Evolutionary conservation across 192 early-diverging fungal genomes (phyloP), one percentile per base, ranked within the genome.

Genomic region (Backusella psychrophila): DNA sequence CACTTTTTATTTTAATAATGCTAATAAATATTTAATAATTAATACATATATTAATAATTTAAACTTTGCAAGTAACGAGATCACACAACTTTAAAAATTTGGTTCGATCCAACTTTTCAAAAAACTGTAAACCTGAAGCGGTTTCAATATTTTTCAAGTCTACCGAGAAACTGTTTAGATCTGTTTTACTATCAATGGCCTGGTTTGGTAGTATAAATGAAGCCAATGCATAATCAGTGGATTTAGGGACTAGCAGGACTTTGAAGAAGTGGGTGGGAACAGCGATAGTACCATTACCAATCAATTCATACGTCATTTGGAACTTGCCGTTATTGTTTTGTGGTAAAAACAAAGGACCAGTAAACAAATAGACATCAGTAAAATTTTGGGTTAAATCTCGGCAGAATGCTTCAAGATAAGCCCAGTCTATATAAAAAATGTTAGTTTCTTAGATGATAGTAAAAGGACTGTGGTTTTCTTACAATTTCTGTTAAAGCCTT

Each of bases 121-220:
- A 92, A 84, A 92, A 93, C 63, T 81, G 85, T 67, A 93, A 82
- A 12, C 90, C 91, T 14, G 90, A 87, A 19, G 89, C 86, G 81
- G 84, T 90, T 72, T 92, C 90, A 34, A 95, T 74, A n/a, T 82
- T 85, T 67, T 93, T 90, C 8, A 95, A 26, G 4, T 92, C 90
- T 12, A 94, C 85, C 26, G 82, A 77, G 82, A 93, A 96, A 1
- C 73, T 78, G 1, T 81, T 80, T 68, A 98, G 78, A 33, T 90
- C 91, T 0, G 85, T 84, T 12, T 82, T 66, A 73, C 84, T 78
- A 26, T 86, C 84, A 46, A 96, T 94, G 9, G 76, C 76, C 74
- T 87, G 76, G 85, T 98, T 98, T 0, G 95, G 95, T 42, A 98
- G 52, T 6, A 96, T 89, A 84, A 98, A 98, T 0, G 87, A 88